Conservation (phyloP, 306 rosid species). For the Vigna reflexopilosa region DNA sequence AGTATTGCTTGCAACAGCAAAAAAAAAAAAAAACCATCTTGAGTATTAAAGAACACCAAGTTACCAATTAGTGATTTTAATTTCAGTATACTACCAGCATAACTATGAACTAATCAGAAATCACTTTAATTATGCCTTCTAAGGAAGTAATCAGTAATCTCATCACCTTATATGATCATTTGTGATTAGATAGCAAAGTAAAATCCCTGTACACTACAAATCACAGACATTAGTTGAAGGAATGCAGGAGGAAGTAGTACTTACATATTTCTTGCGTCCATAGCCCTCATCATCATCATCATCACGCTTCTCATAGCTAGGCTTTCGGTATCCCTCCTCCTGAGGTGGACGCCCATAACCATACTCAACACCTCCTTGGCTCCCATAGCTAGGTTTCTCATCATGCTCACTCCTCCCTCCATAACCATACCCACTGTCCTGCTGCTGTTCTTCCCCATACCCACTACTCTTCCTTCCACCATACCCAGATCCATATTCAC, state of each 20-base stretch:
- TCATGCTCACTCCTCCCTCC: constrained; percentile 41
- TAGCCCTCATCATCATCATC: constrained; percentile 61
- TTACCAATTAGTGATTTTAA: background rate
- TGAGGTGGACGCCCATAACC: constrained; percentile 20
- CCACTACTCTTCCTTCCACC: constrained; percentile 15
- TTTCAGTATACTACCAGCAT: background rate
- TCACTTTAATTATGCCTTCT: background rate
- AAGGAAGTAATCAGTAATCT: background rate
- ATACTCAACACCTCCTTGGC: constrained; percentile 11
- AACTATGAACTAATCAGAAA: background rate
- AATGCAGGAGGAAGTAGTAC: constrained; percentile 33
- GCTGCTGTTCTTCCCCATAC: constrained; percentile 28
- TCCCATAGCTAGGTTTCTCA: constrained; percentile 50
- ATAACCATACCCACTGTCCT: constrained; percentile 31
- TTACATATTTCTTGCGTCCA: constrained; percentile 85
- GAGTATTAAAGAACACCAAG: background rate
- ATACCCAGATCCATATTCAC: background rate
- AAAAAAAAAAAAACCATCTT: background rate
- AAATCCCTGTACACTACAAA: background rate
- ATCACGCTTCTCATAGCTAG: constrained; percentile 48
- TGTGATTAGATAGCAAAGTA: background rate
- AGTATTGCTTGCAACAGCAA: constrained; percentile 1
- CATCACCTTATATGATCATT: background rate
- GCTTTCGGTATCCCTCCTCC: constrained; percentile 35
- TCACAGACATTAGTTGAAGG: background rate